Evolutionary conservation across 1,284 basidiomycete species (phyloP).

Genomic region (Cystobasidium sp.): DNA sequence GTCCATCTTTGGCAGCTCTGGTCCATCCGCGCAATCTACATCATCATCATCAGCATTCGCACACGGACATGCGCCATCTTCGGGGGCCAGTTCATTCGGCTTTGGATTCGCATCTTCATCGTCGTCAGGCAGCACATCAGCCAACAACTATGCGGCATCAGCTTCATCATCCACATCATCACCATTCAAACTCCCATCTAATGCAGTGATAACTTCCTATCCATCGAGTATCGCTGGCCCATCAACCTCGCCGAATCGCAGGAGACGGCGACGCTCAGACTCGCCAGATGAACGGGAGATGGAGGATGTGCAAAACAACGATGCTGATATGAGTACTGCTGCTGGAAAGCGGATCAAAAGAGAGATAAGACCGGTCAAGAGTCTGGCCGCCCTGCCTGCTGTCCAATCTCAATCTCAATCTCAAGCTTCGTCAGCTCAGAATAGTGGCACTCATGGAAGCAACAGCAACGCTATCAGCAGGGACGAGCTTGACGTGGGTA

Average conservation of each 20-base stretch:
- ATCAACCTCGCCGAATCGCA: constrained; percentile 22
- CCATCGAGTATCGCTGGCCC: neutral
- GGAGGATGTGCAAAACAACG: constrained; percentile 12
- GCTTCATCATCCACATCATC: constrained; percentile 8
- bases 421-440: constrained; percentile 5
- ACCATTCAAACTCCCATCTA: constrained; percentile 8
- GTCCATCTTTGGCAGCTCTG: neutral
- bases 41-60: neutral
- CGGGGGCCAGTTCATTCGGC: constrained; percentile 17
- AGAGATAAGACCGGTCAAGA: constrained; percentile 29
- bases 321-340: neutral
- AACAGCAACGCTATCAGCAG: neutral
- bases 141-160: neutral
- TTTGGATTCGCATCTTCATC: constrained; percentile 37
- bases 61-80: neutral
- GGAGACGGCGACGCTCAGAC: constrained; percentile 39
- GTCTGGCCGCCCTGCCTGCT: neutral
- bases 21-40: neutral
- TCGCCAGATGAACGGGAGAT: constrained; percentile 33
- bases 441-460: neutral
- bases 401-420: neutral
- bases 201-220: neutral
- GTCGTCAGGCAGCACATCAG: neutral
- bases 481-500: constrained; percentile 44
- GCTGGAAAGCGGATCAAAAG: constrained; percentile 25